Evolutionary conservation across 192 early-diverging fungal genomes (phyloP).

Genomic region (Gonapodya sp.): DNA sequence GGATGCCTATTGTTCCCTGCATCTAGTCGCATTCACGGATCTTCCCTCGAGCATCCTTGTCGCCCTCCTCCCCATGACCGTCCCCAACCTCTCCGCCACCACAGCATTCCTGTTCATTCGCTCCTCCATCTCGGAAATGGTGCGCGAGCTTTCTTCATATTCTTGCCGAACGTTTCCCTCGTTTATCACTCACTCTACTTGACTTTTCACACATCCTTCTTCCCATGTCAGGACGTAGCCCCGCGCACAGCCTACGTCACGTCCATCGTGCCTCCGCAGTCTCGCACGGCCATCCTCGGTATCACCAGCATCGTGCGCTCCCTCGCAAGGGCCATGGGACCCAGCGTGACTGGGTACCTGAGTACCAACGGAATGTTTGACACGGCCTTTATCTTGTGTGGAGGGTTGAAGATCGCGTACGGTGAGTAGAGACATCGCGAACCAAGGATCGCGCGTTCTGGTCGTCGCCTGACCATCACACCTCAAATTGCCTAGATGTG

Average conservation of each 20-base stretch:
- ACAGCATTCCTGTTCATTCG: conserved; percentile 16
- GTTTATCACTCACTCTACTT: background rate
- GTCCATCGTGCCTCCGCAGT: conserved; percentile 12
- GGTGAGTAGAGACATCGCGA: no score
- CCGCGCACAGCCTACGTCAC: conserved; percentile 19
- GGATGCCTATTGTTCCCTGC: background rate
- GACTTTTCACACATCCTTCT: background rate
- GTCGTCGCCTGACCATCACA: no score
- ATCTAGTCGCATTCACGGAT: conserved; percentile 19
- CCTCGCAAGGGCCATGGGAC: conserved; percentile 16
- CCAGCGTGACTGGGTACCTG: conserved; percentile 14
- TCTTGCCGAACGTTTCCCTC: background rate
- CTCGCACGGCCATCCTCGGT: conserved; percentile 20
- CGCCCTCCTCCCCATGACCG: conserved; percentile 15
- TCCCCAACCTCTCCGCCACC: conserved; percentile 18
- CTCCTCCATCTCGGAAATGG: conserved; percentile 14
- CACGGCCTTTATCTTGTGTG: conserved; percentile 15
- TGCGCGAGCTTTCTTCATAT: background rate
- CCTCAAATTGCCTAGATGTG: no score
- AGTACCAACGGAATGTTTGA: conserved; percentile 17
- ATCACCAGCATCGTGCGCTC: conserved; percentile 17
- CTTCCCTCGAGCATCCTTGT: conserved; percentile 17
- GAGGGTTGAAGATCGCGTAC: conserved; percentile 19
- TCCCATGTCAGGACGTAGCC: conserved; percentile 13
- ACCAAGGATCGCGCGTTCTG: no score